Evolutionary conservation across 345 rosid genomes (phyloP).

Genomic region (Mallotus nudiflorus): DNA sequence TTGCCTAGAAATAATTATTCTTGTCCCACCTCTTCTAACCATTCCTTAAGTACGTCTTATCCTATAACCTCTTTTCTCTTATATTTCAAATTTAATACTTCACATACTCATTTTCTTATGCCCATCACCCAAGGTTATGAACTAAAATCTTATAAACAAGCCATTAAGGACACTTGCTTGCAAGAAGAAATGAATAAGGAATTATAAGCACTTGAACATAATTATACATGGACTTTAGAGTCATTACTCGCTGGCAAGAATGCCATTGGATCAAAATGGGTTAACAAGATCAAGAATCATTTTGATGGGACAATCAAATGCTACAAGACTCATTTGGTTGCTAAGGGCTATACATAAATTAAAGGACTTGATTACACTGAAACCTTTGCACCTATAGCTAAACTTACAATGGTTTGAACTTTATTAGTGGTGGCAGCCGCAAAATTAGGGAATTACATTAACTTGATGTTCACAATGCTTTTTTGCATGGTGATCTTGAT

Average conservation of each 20-base stretch:
- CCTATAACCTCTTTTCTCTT: no score
- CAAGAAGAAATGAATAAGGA: neutral
- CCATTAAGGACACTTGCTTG: neutral
- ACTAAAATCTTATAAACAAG: neutral
- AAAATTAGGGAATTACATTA: neutral
- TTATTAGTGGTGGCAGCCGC: neutral
- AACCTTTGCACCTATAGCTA: neutral
- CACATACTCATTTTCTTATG: no score
- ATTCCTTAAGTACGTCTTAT: no score
- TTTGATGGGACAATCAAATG: neutral
- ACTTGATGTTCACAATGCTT: neutral
- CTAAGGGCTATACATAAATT: neutral
- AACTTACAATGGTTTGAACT: no score
- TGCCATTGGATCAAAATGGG: neutral
- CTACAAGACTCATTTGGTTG: neutral
- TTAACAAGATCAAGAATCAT: neutral
- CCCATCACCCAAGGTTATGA: no score
- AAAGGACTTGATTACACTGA: neutral
- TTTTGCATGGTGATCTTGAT: neutral
- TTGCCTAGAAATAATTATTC: no score
- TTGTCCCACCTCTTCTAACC: no score
- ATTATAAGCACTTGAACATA: neutral
- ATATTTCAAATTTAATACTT: no score
- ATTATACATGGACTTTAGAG: neutral
- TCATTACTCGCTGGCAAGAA: neutral